phyloP scores from a whole-genome alignment of 495 filamentous ascomycete species.

The Talaromyces stipitatus region DNA sequence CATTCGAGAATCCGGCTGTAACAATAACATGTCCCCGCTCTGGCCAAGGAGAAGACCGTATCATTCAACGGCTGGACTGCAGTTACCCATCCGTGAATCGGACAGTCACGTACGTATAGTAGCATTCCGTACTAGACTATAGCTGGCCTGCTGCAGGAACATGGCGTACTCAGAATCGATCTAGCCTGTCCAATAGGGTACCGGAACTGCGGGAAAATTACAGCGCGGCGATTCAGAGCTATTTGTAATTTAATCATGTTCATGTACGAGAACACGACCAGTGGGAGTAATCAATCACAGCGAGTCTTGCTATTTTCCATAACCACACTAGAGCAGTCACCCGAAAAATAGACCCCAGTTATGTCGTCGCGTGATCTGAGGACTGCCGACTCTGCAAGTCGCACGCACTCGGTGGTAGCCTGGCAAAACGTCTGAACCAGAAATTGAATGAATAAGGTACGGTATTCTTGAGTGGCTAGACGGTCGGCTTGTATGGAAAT shows the following conservation, averaged over 20 bases:
- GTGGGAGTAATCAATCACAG: neutral
- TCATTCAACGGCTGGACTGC: neutral
- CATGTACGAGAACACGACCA: neutral
- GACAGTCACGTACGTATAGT: neutral
- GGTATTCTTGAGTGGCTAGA: neutral
- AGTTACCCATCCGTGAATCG: neutral
- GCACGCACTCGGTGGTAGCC: neutral
- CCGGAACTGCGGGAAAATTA: neutral
- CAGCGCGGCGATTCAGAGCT: neutral
- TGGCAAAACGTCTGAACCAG: neutral
- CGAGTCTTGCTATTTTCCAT: neutral
- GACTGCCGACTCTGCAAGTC: neutral
- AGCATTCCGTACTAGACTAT: neutral
- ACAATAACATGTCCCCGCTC: neutral
- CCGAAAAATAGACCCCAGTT: neutral
- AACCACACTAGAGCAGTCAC: neutral
- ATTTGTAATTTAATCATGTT: neutral
- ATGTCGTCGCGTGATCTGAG: constrained; percentile 4
- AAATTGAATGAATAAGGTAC: neutral
- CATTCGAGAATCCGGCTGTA: constrained; percentile 6
- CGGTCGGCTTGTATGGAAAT: neutral
- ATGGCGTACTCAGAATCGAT: neutral
- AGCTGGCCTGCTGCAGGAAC: constrained; percentile 4
- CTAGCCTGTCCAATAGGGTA: neutral
- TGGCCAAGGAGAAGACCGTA: neutral